Base-by-base conservation (phyloP, 1,139 yeast genomes). In the Geotrichum restrictum region DNA sequence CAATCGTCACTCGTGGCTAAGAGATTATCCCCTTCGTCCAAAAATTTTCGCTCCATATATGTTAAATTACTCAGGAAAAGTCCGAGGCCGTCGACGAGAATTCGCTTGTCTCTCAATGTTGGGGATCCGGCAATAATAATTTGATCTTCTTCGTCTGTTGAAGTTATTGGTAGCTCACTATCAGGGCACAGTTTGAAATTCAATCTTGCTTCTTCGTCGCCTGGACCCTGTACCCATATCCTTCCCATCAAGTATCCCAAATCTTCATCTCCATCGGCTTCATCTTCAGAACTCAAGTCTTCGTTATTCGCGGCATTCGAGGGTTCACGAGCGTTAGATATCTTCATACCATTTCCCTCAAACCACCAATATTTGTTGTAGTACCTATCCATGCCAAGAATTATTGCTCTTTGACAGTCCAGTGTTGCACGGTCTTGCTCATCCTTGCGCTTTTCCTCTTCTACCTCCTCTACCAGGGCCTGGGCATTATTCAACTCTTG, bases 281-380 rank as follows among this genome's bases (percentile, higher is more conserved):
- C 67, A 14, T 67, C 60, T 21, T 49, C 49, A n/a, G 46, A 55
- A 1, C 48, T 55, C 16, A 57, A 54, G 8, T 36, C 42, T 8
- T 8, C 8, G 8, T 5, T 24, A 8, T 8, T 8, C 8, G 29
- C 7, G 5, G 29, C 5, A 8, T 5, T 24, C 29, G 7, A 24
- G 29, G 8, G 29, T n/a, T n/a, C n/a, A n/a, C n/a, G n/a, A n/a
- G n/a, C n/a, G 29, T 24, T 24, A 5, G 5, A 8, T 5, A 70
- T 72, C 11, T 71, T 72, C 72, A 68, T 38, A 0, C 98, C 98
- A 64, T 85, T 85, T 59, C 79, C 77, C 65, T 93, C 98, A 65
- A 91, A 83, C 96, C 96, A 93, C 95, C 96, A 93, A 67, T 91
- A 93, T 60, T 93, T 75, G 69, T 93, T 94, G 66, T 75, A 88